These are phyloP conservation scores for Clavaria fumosa DNA, from an alignment of 768 basidiomycete species.

Conservation along the genomic window DNA sequence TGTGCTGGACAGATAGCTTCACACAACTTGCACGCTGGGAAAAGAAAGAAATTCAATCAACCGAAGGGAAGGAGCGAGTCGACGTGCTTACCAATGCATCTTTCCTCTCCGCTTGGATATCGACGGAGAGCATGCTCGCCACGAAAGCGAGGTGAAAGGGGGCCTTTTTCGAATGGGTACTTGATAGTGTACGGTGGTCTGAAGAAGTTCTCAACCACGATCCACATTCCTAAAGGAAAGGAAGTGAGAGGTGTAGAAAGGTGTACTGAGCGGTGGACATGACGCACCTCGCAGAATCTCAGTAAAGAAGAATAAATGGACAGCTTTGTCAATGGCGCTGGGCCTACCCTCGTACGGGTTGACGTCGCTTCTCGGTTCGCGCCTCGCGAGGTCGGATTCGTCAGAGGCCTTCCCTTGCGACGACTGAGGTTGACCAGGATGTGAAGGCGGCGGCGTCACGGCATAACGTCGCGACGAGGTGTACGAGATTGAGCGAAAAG, in stretches of 20 bases:
- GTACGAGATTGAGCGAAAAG: too few relatives aligned
- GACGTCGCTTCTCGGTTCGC: conserved; percentile 35
- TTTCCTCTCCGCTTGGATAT: conserved; percentile 95
- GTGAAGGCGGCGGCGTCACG: too few relatives aligned
- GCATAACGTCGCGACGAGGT: too few relatives aligned
- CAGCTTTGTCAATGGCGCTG: conserved; percentile 89
- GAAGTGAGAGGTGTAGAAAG: conserved; percentile 7
- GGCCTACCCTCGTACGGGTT: conserved; percentile 68
- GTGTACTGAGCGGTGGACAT: too few relatives aligned
- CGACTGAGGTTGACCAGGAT: too few relatives aligned
- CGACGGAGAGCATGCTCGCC: conserved; percentile 95
- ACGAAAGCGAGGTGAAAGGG: conserved; percentile 92
- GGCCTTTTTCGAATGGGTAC: conserved; percentile 98
- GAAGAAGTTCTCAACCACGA: conserved; percentile 85
- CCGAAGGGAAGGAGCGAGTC: neutral
- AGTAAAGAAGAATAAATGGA: conserved; percentile 95
- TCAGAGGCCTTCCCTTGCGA: too few relatives aligned
- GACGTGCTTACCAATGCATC: conserved; percentile 76
- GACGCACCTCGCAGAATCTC: conserved; percentile 81
- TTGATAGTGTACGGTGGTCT: conserved; percentile 96
- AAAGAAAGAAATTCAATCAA: conserved; percentile 5
- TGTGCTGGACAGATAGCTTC: conserved; percentile 99
- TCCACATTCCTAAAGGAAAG: conserved; percentile 75
- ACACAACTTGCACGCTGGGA: conserved; percentile 89
- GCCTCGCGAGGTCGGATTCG: conserved; percentile 18